phyloP scores from a whole-genome alignment of 2,329 filamentous ascomycete genomes.

The Beauveria rudraprayagi region DNA sequence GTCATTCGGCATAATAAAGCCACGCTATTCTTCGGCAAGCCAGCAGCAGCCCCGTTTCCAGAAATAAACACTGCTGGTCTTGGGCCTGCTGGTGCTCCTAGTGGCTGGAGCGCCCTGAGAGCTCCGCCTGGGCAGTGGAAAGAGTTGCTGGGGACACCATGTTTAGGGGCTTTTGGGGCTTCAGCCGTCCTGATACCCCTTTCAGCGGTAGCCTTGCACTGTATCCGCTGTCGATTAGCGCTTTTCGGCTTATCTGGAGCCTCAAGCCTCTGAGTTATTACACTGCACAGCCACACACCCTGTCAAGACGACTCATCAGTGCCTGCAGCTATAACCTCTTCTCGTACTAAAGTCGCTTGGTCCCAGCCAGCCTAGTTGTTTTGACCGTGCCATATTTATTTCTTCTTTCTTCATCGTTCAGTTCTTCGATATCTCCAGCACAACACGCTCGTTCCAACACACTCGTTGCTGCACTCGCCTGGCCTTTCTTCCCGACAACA shows the following conservation, averaged over 20 bases:
- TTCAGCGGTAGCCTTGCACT: too few species aligned
- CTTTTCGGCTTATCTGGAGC: too few species aligned
- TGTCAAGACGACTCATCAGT: background rate
- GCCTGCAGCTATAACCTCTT: background rate
- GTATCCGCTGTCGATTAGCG: background rate
- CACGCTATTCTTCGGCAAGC: too few species aligned
- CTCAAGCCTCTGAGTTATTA: too few species aligned
- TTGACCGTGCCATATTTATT: background rate
- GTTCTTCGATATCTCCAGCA: background rate
- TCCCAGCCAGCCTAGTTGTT: background rate
- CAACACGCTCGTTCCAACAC: background rate
- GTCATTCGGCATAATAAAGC: background rate
- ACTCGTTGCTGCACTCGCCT: background rate
- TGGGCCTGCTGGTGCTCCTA: background rate
- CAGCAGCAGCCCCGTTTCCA: conserved; percentile 3
- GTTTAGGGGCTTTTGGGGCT: too few species aligned
- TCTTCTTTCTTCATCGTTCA: background rate
- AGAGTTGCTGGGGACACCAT: background rate
- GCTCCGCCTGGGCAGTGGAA: background rate
- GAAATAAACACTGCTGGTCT: conserved; percentile 6
- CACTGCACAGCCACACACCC: background rate
- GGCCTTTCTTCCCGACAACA: background rate
- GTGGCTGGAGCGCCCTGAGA: background rate
- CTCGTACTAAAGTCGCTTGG: background rate
- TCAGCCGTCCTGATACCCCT: too few species aligned